These are phyloP conservation scores for Gamsiella multidivaricata DNA, from an alignment of 192 early-diverging fungal genomes.

Conservation along the genomic window DNA sequence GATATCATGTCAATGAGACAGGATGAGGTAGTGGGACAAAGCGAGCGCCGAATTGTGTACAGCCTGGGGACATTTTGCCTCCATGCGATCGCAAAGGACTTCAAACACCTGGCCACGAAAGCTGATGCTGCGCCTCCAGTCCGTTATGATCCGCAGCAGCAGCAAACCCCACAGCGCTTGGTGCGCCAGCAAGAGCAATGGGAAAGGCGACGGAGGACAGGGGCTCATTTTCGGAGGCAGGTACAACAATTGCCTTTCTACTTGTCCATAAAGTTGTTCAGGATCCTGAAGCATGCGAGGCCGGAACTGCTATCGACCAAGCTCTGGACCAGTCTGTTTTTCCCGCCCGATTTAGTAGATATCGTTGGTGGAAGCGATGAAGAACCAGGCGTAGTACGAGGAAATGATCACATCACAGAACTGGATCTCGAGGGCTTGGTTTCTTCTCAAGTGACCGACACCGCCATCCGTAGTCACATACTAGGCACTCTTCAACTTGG, in stretches of 20 bases:
- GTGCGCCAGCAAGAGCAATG: background rate
- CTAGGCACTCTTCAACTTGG: conserved; percentile 18
- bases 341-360: background rate
- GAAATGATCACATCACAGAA: conserved; percentile 1
- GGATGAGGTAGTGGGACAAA: background rate
- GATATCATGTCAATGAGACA: background rate
- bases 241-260: conserved; percentile 25
- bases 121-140: background rate
- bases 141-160: background rate
- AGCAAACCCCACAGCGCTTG: background rate
- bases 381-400: background rate
- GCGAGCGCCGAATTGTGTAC: conserved; percentile 1
- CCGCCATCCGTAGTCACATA: conserved; percentile 6
- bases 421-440: conserved; percentile 40
- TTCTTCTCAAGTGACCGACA: conserved; percentile 31
- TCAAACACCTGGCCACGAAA: conserved; percentile 24
- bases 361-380: background rate
- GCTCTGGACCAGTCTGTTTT: conserved; percentile 40
- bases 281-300: conserved; percentile 9
- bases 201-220: background rate
- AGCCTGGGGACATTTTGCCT: conserved; percentile 37
- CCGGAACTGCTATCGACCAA: conserved; percentile 29
- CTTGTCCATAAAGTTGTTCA: conserved; percentile 26
- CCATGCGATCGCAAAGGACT: conserved; percentile 25
- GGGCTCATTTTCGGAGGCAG: conserved; percentile 9